Evolutionary conservation across 768 basidiomycete species (phyloP).

Genomic region (Boletus sp.): DNA sequence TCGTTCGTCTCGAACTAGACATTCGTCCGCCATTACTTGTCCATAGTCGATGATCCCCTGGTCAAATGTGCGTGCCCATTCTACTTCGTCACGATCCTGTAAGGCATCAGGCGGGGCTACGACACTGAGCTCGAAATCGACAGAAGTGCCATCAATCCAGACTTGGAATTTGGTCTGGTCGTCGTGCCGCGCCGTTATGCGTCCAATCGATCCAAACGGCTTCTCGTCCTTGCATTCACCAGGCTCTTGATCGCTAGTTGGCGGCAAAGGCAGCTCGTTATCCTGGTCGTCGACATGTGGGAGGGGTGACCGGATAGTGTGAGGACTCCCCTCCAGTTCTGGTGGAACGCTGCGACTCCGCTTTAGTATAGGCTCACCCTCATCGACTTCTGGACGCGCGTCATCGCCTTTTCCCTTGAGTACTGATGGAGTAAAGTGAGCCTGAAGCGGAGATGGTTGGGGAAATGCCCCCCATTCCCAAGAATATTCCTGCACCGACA

Average conservation of each 20-base stretch:
- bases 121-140: conserved; percentile 76
- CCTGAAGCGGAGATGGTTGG: conserved; percentile 65
- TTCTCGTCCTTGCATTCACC: conserved; percentile 3
- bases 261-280: conserved; percentile 12
- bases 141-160: conserved; percentile 53
- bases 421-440: conserved; percentile 38
- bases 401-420: conserved; percentile 19
- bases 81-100: conserved; percentile 45
- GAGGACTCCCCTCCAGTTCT: conserved; percentile 45
- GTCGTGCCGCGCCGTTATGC: conserved; percentile 53
- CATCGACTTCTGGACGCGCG: conserved; percentile 10
- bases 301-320: conserved; percentile 20
- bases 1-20: conserved; percentile 56
- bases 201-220: conserved; percentile 51
- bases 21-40: conserved; percentile 63
- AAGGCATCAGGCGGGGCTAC: conserved; percentile 38
- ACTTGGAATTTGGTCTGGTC: conserved; percentile 67
- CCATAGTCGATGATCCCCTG: conserved; percentile 62
- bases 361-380: conserved; percentile 30
- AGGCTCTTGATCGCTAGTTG: neutral
- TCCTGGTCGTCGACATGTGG: conserved; percentile 24
- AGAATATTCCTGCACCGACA: conserved; percentile 65
- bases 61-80: conserved; percentile 56
- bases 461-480: conserved; percentile 97
- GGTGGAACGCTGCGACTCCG: conserved; percentile 62